Conservation (phyloP, 1,139 yeast genomes). For the Eremothecium coryli region DNA sequence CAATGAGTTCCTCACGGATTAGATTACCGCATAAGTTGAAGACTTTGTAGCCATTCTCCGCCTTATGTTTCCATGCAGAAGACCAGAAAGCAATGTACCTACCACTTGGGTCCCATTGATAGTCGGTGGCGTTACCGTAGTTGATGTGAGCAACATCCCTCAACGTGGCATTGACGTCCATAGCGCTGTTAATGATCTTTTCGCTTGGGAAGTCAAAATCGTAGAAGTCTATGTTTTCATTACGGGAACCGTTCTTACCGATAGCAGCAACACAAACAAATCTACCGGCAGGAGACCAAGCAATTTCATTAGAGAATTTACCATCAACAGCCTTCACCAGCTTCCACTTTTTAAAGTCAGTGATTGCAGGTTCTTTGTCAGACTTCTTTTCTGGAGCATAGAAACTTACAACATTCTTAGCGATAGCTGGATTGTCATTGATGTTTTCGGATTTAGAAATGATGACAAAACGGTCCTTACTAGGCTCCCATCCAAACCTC, state of each 20-base stretch:
- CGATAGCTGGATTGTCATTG: slow-evolving; percentile 56
- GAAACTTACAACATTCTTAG: slow-evolving; percentile 67
- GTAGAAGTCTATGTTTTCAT: slow-evolving; percentile 72
- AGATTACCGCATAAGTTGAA: slow-evolving; percentile 76
- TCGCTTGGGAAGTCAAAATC: slow-evolving; percentile 81
- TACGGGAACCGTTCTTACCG: slow-evolving; percentile 32
- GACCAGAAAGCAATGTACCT: slow-evolving; percentile 85
- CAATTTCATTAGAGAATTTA: slow-evolving; percentile 63
- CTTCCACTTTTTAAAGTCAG: slow-evolving; percentile 46
- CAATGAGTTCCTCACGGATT: slow-evolving; percentile 66
- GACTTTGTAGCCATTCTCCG: slow-evolving; percentile 85
- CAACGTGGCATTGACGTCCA: slow-evolving; percentile 43
- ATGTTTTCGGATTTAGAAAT: slow-evolving; percentile 57
- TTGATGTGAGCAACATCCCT: slow-evolving; percentile 56
- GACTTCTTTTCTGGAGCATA: slow-evolving; percentile 60
- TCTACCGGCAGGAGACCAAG: slow-evolving; percentile 93
- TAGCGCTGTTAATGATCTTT: slow-evolving; percentile 27
- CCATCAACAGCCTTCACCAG: slow-evolving; percentile 47
- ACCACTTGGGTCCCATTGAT: slow-evolving; percentile 96
- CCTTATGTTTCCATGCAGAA: slow-evolving; percentile 71
- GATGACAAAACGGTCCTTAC: slow-evolving; percentile 73
- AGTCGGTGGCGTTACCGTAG: slow-evolving; percentile 71
- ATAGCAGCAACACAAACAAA: slow-evolving; percentile 72
- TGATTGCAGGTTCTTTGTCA: slow-evolving; percentile 30
- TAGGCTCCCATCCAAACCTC: slow-evolving; percentile 95